Evolutionary conservation across 345 rosid genomes (phyloP).

Genomic region (Reutealis trisperma): DNA sequence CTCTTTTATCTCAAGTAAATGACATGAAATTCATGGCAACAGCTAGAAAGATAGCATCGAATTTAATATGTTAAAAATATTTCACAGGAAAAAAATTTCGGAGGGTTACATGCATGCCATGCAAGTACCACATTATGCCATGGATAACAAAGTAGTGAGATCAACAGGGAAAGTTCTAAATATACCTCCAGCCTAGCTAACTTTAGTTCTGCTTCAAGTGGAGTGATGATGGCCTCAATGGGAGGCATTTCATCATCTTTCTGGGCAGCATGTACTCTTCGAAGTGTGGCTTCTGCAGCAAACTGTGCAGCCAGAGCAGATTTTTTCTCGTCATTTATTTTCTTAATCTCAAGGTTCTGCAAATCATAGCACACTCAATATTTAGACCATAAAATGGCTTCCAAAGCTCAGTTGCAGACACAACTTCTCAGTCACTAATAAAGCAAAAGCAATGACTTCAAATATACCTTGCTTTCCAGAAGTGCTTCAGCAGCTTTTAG

Average conservation of each 20-base stretch:
- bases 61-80: background rate
- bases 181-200: slow-evolving; percentile 48
- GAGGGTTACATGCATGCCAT: background rate
- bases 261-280: slow-evolving; percentile 57
- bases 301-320: slow-evolving; percentile 52
- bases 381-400: background rate
- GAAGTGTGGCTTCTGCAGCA: slow-evolving; percentile 56
- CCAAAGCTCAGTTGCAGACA: background rate
- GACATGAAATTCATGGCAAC: background rate
- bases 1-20: background rate
- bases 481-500: slow-evolving; percentile 46
- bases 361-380: slow-evolving; percentile 6
- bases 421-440: background rate
- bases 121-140: background rate
- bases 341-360: slow-evolving; percentile 55
- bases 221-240: slow-evolving; percentile 53
- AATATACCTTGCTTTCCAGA: slow-evolving; percentile 48
- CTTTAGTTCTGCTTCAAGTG: slow-evolving; percentile 55
- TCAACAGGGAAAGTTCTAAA: slow-evolving; percentile 6
- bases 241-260: slow-evolving; percentile 62
- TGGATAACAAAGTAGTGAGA: slow-evolving; percentile 10
- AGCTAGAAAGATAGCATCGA: background rate
- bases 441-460: slow-evolving; percentile 2
- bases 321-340: slow-evolving; percentile 49
- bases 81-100: background rate